A percentile compares a stretch with the other conserved stretches of the same genome.
Evolutionary conservation across 1,139 yeast genomes (phyloP).

Genomic region (Pichia norvegensis): DNA sequence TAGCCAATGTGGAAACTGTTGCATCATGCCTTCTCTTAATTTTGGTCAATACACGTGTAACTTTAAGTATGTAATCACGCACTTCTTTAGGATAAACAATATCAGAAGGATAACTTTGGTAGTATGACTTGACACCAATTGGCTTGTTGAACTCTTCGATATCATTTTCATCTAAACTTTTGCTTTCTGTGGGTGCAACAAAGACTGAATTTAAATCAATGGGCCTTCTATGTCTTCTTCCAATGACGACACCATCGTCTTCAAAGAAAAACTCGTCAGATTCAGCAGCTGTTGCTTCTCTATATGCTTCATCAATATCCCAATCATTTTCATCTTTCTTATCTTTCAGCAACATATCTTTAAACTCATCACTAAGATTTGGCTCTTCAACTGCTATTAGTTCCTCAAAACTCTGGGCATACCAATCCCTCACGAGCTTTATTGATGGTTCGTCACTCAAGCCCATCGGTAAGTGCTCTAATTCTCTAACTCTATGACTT

Average conservation of each 20-base stretch:
- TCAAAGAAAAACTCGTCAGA: slow-evolving; percentile 20
- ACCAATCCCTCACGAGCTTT: slow-evolving; percentile 76
- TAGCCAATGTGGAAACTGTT: slow-evolving; percentile 88
- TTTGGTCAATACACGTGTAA: slow-evolving; percentile 56
- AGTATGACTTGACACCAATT: slow-evolving; percentile 41
- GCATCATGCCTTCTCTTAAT: slow-evolving; percentile 87
- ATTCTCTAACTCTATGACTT: slow-evolving; percentile 79
- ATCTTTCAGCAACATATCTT: slow-evolving; percentile 7
- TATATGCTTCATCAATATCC: background rate
- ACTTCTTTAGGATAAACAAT: slow-evolving; percentile 58
- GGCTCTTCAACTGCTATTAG: slow-evolving; percentile 53
- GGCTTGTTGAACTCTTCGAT: slow-evolving; percentile 8
- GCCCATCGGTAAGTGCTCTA: slow-evolving; percentile 74
- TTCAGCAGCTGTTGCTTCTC: background rate
- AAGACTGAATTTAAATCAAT: slow-evolving; percentile 1
- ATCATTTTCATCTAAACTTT: background rate
- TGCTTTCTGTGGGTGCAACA: slow-evolving; percentile 1
- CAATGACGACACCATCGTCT: slow-evolving; percentile 49
- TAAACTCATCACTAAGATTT: slow-evolving; percentile 24
- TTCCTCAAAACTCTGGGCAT: slow-evolving; percentile 85
- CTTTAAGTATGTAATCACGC: slow-evolving; percentile 59
- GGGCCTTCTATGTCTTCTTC: slow-evolving; percentile 15
- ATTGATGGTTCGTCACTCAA: slow-evolving; percentile 69
- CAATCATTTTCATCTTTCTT: slow-evolving; percentile 7
- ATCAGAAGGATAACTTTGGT: slow-evolving; percentile 47